Evolutionary conservation across 495 filamentous ascomycete species (phyloP).

Genomic region (Penicillium psychrofluorescens): DNA sequence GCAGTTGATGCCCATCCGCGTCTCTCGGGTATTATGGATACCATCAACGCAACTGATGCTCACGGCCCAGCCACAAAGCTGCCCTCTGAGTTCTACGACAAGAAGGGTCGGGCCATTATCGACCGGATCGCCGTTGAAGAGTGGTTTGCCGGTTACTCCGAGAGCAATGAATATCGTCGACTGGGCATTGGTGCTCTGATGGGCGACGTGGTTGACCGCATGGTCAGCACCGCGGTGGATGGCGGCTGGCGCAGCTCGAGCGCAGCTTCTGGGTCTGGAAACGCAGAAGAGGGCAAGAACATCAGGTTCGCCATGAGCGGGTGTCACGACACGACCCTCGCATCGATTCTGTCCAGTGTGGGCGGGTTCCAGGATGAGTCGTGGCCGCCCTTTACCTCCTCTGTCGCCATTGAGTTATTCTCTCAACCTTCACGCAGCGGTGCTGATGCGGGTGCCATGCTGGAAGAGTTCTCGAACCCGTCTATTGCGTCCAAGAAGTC

Average conservation of each 20-base stretch:
- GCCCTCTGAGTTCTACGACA: constrained; percentile 82
- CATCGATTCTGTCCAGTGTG: constrained; percentile 66
- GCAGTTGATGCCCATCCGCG: constrained; percentile 79
- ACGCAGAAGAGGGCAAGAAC: constrained; percentile 42
- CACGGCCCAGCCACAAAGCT: constrained; percentile 75
- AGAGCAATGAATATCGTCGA: constrained; percentile 75
- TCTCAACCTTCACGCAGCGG: constrained; percentile 25
- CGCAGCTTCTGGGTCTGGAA: constrained; percentile 38
- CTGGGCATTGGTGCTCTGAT: constrained; percentile 80
- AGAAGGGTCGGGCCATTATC: constrained; percentile 58
- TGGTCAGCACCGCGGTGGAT: constrained; percentile 67
- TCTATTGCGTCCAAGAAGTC: constrained; percentile 14
- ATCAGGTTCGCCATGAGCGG: constrained; percentile 71
- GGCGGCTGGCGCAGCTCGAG: constrained; percentile 47
- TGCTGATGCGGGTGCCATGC: constrained; percentile 6
- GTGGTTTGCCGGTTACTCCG: constrained; percentile 84
- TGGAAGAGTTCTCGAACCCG: constrained; percentile 22
- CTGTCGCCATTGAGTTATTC: constrained; percentile 88
- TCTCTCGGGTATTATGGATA: constrained; percentile 88
- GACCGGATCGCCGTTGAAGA: constrained; percentile 81
- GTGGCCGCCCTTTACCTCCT: constrained; percentile 91
- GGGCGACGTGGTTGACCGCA: constrained; percentile 77
- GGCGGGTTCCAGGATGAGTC: constrained; percentile 65
- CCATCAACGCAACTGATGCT: constrained; percentile 78
- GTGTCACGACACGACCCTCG: constrained; percentile 93